Evolutionary conservation across 495 filamentous ascomycete genomes (phyloP), one percentile per base, ranked within the genome.

Genomic region (Talaromyces nanjingensis): DNA sequence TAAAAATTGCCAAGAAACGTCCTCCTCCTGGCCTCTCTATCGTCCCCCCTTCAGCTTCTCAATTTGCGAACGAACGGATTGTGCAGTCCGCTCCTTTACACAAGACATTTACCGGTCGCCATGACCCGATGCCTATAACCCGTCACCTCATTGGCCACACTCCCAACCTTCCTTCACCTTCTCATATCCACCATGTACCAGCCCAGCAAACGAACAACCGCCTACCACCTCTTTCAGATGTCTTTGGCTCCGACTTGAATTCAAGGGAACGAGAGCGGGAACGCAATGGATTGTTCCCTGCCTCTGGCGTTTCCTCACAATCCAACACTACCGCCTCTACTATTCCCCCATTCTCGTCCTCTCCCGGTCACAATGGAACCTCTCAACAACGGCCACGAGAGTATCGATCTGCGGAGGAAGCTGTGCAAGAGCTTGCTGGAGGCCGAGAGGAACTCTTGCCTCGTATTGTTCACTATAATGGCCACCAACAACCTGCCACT

Each of bases 51-150:
- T 91, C 93, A n/a, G 92, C 96, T 66, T 86, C 93, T 62, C 91
- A 96, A 55, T 98, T 98, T 69, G 93, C 94, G 59, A 88, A 94
- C 70, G 94, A 98, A 77, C 83, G 94, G 63, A 92, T 98, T 31
- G 93, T 98, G 62, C 94, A 98, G 76, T 98, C 94, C 5, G 94
- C 94, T 2, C 94, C 94, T 14, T 80, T 98, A n/a, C 84, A 96
- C 70, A 92, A 96, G 73, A 93, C 91, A 14, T 98, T 98, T 73
- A 97, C 94, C 14, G 93, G 94, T 53, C 84, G 91, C 64, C 89
- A 93, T 67, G 87, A 92, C 68, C 86, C 91, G 14, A 89, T 91
- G 67, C 90, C 90, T 1, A 77, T 90, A 68, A 91, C 89, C 37
- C 87, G 92, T 60, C 92, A 96, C 73, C 80, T 92, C 59, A 86